phyloP scores from a whole-genome alignment of 805 yeast genomes.

The Millerozyma acaciae region DNA sequence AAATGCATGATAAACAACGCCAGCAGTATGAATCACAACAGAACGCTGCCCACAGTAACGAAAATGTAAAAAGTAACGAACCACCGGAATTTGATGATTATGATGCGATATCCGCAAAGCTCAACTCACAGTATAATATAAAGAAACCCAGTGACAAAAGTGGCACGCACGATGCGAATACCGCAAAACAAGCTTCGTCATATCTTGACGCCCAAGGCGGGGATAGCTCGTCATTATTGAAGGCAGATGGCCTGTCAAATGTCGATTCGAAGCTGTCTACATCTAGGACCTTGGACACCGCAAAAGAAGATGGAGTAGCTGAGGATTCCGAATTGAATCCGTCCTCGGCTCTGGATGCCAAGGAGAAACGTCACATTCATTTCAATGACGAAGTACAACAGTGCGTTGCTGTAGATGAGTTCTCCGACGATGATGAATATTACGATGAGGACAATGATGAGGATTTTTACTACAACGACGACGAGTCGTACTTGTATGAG shows the following conservation, averaged over 20 bases:
- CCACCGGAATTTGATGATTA: conserved; percentile 42
- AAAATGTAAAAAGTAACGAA: conserved; percentile 15
- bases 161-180: conserved; percentile 1
- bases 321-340: too few species aligned
- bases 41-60: conserved; percentile 8
- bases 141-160: conserved; percentile 1
- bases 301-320: too few species aligned
- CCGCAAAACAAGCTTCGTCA: background rate
- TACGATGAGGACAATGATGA: conserved; percentile 29
- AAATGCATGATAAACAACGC: conserved; percentile 29
- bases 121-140: conserved; percentile 35
- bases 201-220: background rate
- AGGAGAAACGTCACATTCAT: conserved; percentile 70
- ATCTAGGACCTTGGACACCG: too few species aligned
- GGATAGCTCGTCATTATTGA: background rate
- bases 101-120: conserved; percentile 41
- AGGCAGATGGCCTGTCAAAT: background rate
- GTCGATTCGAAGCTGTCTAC: too few species aligned
- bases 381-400: conserved; percentile 94
- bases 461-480: conserved; percentile 22
- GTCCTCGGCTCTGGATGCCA: conserved; percentile 9
- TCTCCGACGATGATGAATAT: conserved; percentile 23
- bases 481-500: conserved; percentile 17
- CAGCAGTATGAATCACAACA: conserved; percentile 18
- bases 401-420: conserved; percentile 68